Evolutionary conservation across 1,139 yeast species (phyloP).

Genomic region (Tardiomyces depauwii): DNA sequence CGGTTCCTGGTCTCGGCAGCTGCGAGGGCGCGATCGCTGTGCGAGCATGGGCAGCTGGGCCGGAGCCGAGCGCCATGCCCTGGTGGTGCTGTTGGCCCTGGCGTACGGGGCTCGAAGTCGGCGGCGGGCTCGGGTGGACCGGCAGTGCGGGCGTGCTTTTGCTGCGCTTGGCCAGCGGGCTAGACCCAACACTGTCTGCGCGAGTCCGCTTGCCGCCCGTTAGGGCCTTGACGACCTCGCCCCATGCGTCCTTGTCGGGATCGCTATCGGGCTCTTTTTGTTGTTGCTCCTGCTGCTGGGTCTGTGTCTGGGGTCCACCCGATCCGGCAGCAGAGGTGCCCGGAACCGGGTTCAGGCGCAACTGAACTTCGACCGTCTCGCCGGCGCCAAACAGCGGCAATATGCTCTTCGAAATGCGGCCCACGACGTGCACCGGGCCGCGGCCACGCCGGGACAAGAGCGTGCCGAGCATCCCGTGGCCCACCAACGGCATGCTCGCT

Average conservation of each 20-base stretch:
- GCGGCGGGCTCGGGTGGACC: background rate
- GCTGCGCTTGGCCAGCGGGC: background rate
- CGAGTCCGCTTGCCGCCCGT: background rate
- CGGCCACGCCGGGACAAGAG: slow-evolving; percentile 11
- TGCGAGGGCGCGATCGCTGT: background rate
- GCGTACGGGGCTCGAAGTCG: background rate
- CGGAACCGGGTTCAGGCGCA: slow-evolving; percentile 12
- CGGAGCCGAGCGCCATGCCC: too few species aligned
- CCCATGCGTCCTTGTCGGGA: slow-evolving; percentile 1
- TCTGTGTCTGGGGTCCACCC: slow-evolving; percentile 3
- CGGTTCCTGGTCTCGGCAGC: background rate
- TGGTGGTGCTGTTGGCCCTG: background rate
- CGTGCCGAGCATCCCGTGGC: slow-evolving; percentile 30
- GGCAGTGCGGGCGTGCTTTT: background rate
- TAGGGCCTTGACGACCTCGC: slow-evolving; percentile 1
- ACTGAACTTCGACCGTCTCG: slow-evolving; percentile 14
- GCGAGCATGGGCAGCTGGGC: slow-evolving; percentile 2
- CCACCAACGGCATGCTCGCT: slow-evolving; percentile 27
- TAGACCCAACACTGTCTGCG: background rate
- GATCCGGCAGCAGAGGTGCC: slow-evolving; percentile 5
- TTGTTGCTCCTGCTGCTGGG: slow-evolving; percentile 3
- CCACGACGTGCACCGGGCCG: slow-evolving; percentile 12
- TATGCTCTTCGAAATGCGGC: slow-evolving; percentile 11
- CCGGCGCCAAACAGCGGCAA: slow-evolving; percentile 6
- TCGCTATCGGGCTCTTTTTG: slow-evolving; percentile 3